Evolutionary conservation across 75 land plant genomes (phyloP), one percentile per base, ranked within the genome.

Genomic region (Picea sitchensis): DNA sequence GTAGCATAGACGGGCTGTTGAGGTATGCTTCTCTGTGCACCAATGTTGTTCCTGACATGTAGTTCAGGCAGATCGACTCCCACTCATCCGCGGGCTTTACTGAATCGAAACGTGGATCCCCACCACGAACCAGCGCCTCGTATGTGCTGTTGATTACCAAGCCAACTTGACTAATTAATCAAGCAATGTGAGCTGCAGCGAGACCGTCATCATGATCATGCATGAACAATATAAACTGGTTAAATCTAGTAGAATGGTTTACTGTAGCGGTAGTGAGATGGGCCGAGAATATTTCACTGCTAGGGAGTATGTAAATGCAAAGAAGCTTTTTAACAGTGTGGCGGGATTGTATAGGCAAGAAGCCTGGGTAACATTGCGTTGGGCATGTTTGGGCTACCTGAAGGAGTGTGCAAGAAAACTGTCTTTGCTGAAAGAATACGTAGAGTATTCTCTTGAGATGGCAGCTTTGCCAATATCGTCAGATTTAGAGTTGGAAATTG

Each of bases 361-460:
- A 76, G 95, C 95, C 7, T 97, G 99, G 99, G 87, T 88, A 14
- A 76, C 82, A 30, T 79, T 94, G 76, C 83, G 94, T 11, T 97
- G 93, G 89, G 91, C 92, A 71, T 84, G 80, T 65, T 84, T 97
- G 64, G 95, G 92, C 30, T 97, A 89, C 80, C 76, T 97, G 62
- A 81, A 91, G 68, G 98, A 94, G 60, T 90, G 93, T 78, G 85
- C 98, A 58, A 85, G 86, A 83, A 86, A 84, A 62, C 82, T 84
- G 14, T 82, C 85, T 44, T 81, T 82, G n/a, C 65, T 82, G 58
- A 87, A 89, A 75, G 98, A 94, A 31, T 94, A 88, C 73, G 69
- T 91, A 2, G 98, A 94, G 77, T 91, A 90, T 77, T 91, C 95
- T 30, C 88, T 97, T 74, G 99, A 97, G 80, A 97, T 96, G 93